Percentiles rank a stretch among this genome's conserved stretches.
Conservation (phyloP, 2,329 filamentous ascomycete species). For the Nemania bipapillata region DNA sequence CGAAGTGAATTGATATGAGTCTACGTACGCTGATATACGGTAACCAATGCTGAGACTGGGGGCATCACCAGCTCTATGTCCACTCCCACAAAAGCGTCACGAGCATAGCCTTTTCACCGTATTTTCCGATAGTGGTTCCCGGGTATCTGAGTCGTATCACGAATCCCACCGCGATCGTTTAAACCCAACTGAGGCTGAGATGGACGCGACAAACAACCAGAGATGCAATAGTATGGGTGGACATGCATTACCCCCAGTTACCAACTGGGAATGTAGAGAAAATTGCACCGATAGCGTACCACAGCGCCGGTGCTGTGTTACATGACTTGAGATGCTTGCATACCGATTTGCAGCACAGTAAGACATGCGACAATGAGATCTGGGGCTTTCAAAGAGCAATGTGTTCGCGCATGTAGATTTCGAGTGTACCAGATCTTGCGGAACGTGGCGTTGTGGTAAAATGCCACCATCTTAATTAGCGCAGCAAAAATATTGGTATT, state of each 20-base stretch:
- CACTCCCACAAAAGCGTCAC: too few relatives aligned
- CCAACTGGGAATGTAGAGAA: background rate
- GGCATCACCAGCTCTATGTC: too few relatives aligned
- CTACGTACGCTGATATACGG: too few relatives aligned
- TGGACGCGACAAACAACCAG: too few relatives aligned
- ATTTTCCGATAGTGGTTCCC: too few relatives aligned
- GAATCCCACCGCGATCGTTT: too few relatives aligned
- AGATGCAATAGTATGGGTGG: background rate
- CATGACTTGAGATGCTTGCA: slow-evolving; percentile 2
- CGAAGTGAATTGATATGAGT: too few relatives aligned
- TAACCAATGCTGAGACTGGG: too few relatives aligned
- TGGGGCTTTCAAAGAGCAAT: background rate
- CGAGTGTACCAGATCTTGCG: background rate
- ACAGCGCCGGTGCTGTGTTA: slow-evolving; percentile 20
- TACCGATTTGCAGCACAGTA: slow-evolving; percentile 20
- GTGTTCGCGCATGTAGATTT: background rate
- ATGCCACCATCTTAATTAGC: background rate
- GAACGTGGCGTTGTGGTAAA: background rate
- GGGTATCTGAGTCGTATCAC: too few relatives aligned
- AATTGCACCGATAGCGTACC: background rate
- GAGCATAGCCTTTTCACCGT: too few relatives aligned
- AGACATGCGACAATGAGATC: slow-evolving; percentile 22
- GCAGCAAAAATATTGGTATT: background rate
- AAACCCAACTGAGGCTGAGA: too few relatives aligned
- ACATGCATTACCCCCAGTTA: background rate